Evolutionary conservation across 2,329 filamentous ascomycete genomes (phyloP), one percentile per base, ranked within the genome.

Genomic region (Alternaria conjuncta): DNA sequence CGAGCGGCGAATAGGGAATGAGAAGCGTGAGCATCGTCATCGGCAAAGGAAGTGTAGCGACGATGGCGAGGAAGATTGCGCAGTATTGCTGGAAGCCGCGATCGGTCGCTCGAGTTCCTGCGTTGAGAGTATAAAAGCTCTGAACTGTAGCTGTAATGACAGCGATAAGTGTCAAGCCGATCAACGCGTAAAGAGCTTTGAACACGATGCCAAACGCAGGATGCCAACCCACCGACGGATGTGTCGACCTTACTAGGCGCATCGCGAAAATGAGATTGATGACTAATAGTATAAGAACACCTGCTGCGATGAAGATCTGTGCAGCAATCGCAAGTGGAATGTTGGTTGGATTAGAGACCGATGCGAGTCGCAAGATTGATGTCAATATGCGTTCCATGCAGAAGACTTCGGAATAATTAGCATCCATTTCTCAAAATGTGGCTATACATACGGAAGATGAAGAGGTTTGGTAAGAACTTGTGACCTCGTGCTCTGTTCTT

Each of bases 261-360:
- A 93, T 92, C 0, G 90, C 81, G 75, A 94, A 92, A 72, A 96
- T 82, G 45, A 96, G 81, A 80, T 97, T 96, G 79, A 93, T 82
- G 71, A 95, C 81, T 79, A 92, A 95, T 25, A 96, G 82, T 8
- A 96, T 79, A 32, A 96, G 77, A 15, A 94, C 88, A 45, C 92
- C 93, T 0, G 91, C 89, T 47, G 89, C 87, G 61, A 92, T 87
- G 71, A 96, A 89, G 73, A 96, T 86, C 67, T 84, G 84, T 4
- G 91, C 87, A 0, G 86, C 86, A 53, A 89, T 86, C 3, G 82
- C 85, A 5, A 89, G 73, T 10, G 71, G 74, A 32, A 86, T 71
- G 64, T 86, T 84, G 11, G 65, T 64, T 3, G 76, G 77, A 6
- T 75, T 65, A 46, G 68, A 56, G 70, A 79, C 63, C 13, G 70